Conservation (phyloP, 208 protist species). For the Endotrypanum monterogeii region DNA sequence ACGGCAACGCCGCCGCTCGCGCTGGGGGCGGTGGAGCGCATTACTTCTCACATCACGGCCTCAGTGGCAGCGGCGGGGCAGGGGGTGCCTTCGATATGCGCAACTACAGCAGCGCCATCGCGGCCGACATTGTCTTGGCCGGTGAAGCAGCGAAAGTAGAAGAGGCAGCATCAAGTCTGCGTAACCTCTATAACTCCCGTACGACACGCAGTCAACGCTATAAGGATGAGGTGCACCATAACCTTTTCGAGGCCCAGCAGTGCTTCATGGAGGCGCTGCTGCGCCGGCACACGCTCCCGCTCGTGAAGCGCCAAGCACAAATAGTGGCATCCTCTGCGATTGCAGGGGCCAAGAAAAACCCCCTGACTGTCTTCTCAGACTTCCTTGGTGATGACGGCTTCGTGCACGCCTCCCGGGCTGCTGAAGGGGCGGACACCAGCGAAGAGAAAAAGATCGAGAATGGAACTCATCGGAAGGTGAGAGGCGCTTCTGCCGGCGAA, state of each 20-base stretch:
- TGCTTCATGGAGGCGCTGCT: slow-evolving; percentile 68
- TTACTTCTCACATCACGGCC: slow-evolving; percentile 16
- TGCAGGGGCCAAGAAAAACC: background rate
- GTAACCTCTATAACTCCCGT: slow-evolving; percentile 25
- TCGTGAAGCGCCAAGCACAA: slow-evolving; percentile 43
- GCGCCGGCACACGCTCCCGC: slow-evolving; percentile 54
- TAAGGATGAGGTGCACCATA: slow-evolving; percentile 48
- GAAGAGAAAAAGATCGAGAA: slow-evolving; percentile 17
- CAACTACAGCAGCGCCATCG: slow-evolving; percentile 27
- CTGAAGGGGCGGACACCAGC: slow-evolving; percentile 1
- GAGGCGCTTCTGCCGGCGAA: slow-evolving; percentile 9
- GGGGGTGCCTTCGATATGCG: slow-evolving; percentile 61
- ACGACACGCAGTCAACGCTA: slow-evolving; percentile 39
- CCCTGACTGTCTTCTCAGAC: slow-evolving; percentile 22
- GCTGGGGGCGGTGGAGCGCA: slow-evolving; percentile 17
- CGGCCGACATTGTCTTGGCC: slow-evolving; percentile 26
- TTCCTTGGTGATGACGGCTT: slow-evolving; percentile 32
- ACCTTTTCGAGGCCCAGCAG: slow-evolving; percentile 77
- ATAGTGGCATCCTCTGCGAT: slow-evolving; percentile 6
- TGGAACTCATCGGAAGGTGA: slow-evolving; percentile 11
- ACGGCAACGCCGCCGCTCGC: background rate
- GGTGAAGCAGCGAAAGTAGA: slow-evolving; percentile 27
- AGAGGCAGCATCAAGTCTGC: slow-evolving; percentile 27
- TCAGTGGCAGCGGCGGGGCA: slow-evolving; percentile 19
- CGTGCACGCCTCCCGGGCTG: slow-evolving; percentile 14